These are phyloP conservation scores for Pleurotus pulmonarius DNA, from an alignment of 768 basidiomycete genomes.

Conservation along the genomic window DNA sequence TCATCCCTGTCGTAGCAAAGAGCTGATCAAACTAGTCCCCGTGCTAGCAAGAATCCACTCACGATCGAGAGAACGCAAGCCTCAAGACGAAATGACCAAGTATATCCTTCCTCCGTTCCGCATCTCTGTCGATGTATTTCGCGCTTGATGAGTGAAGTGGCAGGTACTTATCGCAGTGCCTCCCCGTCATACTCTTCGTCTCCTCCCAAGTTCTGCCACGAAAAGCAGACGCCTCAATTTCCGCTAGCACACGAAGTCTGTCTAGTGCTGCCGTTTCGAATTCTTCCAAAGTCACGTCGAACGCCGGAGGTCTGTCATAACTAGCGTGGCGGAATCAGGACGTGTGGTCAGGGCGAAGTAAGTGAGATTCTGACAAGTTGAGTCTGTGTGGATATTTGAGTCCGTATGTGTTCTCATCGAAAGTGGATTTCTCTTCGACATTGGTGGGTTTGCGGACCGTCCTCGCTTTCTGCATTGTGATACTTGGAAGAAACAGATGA, in stretches of 20 bases:
- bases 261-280: slow-evolving; percentile 92
- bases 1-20: slow-evolving; percentile 63
- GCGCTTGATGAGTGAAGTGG: slow-evolving; percentile 62
- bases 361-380: slow-evolving; percentile 62
- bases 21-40: no score
- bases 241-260: slow-evolving; percentile 80
- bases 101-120: slow-evolving; percentile 78
- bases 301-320: slow-evolving; percentile 81
- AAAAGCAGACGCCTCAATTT: slow-evolving; percentile 86
- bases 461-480: slow-evolving; percentile 2
- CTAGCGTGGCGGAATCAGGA: slow-evolving; percentile 33
- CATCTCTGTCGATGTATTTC: slow-evolving; percentile 40
- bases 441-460: not conserved
- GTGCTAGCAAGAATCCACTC: slow-evolving; percentile 29
- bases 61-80: slow-evolving; percentile 96
- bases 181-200: slow-evolving; percentile 54
- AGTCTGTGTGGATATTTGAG: slow-evolving; percentile 62
- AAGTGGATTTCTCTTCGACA: not conserved
- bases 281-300: slow-evolving; percentile 91
- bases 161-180: slow-evolving; percentile 73
- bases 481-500: not conserved
- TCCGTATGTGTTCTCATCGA: slow-evolving; percentile 12
- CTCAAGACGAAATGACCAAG: slow-evolving; percentile 92
- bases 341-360: not conserved
- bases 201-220: slow-evolving; percentile 84